Percentiles rank a stretch among this genome's conserved stretches.
Conservation (phyloP, 1,139 yeast genomes). For the Diutina neorugosa region DNA sequence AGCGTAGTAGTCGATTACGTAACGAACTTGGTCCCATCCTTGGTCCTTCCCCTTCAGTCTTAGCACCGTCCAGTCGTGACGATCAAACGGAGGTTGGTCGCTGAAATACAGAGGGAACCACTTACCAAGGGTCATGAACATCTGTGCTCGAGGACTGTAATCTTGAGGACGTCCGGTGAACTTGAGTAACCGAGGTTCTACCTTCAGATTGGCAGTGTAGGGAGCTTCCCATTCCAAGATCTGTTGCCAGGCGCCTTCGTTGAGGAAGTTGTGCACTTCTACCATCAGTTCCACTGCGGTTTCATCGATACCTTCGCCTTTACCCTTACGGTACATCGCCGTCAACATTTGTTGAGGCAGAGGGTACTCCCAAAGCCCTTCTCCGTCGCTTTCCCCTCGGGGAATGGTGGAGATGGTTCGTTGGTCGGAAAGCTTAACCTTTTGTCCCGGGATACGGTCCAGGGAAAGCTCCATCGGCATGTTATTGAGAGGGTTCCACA, state of each 20-base stretch:
- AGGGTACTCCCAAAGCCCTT: conserved; percentile 94
- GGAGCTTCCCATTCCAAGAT: conserved; percentile 80
- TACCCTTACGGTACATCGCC: conserved; percentile 93
- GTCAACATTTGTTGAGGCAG: conserved; percentile 98
- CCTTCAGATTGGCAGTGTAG: conserved; percentile 35
- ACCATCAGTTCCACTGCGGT: conserved; percentile 97
- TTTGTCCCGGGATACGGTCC: conserved; percentile 71
- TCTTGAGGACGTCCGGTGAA: conserved; percentile 92
- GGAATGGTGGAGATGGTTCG: conserved; percentile 83
- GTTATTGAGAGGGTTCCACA: conserved; percentile 69
- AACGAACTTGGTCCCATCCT: conserved; percentile 52
- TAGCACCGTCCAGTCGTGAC: conserved; percentile 97
- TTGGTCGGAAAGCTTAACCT: conserved; percentile 62
- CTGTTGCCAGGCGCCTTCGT: conserved; percentile 98
- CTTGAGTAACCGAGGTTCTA: conserved; percentile 65
- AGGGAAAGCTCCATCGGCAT: conserved; percentile 72
- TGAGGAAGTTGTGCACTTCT: conserved; percentile 87
- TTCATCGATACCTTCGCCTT: conserved; percentile 75
- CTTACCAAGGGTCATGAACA: conserved; percentile 54
- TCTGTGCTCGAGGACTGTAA: conserved; percentile 75
- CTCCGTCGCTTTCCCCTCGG: conserved; percentile 51
- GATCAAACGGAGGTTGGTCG: conserved; percentile 83
- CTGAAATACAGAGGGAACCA: conserved; percentile 64
- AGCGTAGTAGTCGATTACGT: conserved; percentile 86
- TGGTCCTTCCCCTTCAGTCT: conserved; percentile 41